Percentiles rank a stretch among this genome's conserved stretches.
phyloP scores from a whole-genome alignment of 768 basidiomycete species.

The Lactifluus hygrophoroides region DNA sequence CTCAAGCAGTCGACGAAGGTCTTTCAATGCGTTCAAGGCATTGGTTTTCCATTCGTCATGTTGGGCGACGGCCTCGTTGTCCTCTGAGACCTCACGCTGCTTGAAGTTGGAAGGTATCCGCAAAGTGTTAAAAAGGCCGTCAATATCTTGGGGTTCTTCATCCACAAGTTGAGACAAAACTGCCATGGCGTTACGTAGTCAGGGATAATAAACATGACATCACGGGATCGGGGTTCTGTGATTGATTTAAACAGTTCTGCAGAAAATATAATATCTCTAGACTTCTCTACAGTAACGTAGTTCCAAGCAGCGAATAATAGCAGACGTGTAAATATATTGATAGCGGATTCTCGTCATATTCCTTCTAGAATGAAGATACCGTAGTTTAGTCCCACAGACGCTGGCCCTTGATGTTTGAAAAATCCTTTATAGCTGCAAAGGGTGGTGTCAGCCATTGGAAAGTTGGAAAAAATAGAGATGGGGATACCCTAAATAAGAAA shows the following conservation, averaged over 20 bases:
- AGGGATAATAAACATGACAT: not conserved
- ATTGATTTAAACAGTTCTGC: too few relatives aligned
- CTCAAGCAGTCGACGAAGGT: slow-evolving; percentile 28
- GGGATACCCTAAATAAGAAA: slow-evolving; percentile 40
- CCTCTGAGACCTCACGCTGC: slow-evolving; percentile 34
- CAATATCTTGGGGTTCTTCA: slow-evolving; percentile 1
- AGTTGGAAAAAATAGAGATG: not conserved
- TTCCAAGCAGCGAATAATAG: not conserved
- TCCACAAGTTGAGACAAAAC: slow-evolving; percentile 6
- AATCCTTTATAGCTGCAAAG: slow-evolving; percentile 2
- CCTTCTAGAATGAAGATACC: not conserved
- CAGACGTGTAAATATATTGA: not conserved
- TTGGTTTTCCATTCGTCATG: slow-evolving; percentile 43
- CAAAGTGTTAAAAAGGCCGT: slow-evolving; percentile 23
- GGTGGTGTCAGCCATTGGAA: not conserved
- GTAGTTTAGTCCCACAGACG: not conserved
- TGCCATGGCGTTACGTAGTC: not conserved
- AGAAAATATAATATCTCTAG: slow-evolving; percentile 5
- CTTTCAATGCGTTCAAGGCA: slow-evolving; percentile 25
- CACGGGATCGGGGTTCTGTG: too few relatives aligned
- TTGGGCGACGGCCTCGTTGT: slow-evolving; percentile 29
- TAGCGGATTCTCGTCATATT: not conserved
- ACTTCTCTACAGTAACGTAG: not conserved
- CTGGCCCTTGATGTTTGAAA: not conserved
- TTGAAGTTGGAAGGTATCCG: slow-evolving; percentile 40